Evolutionary conservation across 306 rosid genomes (phyloP), one percentile per base, ranked within the genome.

Genomic region (Trichosanthes truncata): DNA sequence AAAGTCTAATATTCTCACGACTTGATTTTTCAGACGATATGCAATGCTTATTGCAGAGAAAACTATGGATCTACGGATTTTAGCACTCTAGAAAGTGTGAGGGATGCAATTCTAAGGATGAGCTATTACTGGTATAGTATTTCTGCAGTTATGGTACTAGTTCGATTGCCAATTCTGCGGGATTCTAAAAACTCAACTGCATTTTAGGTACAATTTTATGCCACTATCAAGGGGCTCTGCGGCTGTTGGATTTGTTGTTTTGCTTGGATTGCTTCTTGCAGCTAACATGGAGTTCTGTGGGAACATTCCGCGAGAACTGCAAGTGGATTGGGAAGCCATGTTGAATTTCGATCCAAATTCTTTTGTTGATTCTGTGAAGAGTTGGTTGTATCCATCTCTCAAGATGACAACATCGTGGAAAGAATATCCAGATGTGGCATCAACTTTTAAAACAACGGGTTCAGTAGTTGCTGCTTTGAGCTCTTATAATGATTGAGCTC

Each of bases 311-410:
- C 88, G 83, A 65, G 96, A 88, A 60, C 43, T 93, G 60, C 99
- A 95, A 84, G 94, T 90, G 80, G 99, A 95, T 88, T 95, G 99
- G 99, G 97, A 93, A 79, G 97, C 99, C 74, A 89, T 95, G 85
- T 81, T 91, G 79, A 88, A 71, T 86, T 79, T 61, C 9, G 96
- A 95, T 86, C 92, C 92, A 13, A 82, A 80, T 74, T 90, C 91
- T 49, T 95, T 95, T 40, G 78, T 89, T 74, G 91, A 91, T 78
- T 93, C 97, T 13, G 82, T 86, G 66, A 91, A 93, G 86, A 88
- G 86, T 25, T 95, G 97, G 99, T 87, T 95, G 68, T 91, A 93
- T 87, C 97, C 97, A 20, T 93, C 93, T 81, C 87, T 95, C 77
- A 90, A 89, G 85, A 84, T 91, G 74, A 87, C 90, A 60, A 87